phyloP scores from a whole-genome alignment of 1,139 yeast genomes.

The Hansenula lynferdii region DNA sequence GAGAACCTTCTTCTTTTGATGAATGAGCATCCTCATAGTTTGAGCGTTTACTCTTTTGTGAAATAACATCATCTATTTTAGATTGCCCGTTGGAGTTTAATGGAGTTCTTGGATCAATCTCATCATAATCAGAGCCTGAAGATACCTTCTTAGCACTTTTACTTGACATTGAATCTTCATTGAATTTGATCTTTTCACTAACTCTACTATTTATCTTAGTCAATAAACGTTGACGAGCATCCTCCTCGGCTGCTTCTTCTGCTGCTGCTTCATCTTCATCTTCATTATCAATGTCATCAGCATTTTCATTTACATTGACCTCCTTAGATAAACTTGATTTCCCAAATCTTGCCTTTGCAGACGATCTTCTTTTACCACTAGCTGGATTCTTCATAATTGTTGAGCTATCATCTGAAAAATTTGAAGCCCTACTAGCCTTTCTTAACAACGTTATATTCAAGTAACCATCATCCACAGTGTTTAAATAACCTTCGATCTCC shows the following conservation, averaged over 20 bases:
- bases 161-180: conserved; percentile 16
- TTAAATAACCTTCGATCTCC: conserved; percentile 37
- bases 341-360: conserved; percentile 11
- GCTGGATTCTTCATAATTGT: conserved; percentile 7
- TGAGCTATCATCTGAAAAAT: conserved; percentile 1
- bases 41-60: neutral
- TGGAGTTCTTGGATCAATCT: conserved; percentile 18
- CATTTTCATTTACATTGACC: conserved; percentile 7
- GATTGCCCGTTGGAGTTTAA: conserved; percentile 2
- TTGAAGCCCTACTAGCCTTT: conserved; percentile 33
- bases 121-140: conserved; percentile 7
- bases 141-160: conserved; percentile 6
- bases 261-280: conserved; percentile 13
- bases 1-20: neutral
- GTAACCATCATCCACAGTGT: conserved; percentile 57
- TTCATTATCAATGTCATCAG: conserved; percentile 14
- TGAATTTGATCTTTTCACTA: conserved; percentile 11
- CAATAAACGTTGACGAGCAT: neutral
- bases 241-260: too few species aligned
- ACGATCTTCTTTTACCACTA: conserved; percentile 7
- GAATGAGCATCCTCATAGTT: neutral
- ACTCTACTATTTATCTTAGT: neutral
- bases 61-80: neutral
- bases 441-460: conserved; percentile 51
- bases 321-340: conserved; percentile 21